Percentiles rank a stretch among this genome's conserved stretches.
phyloP scores from a whole-genome alignment of 1,139 yeast genomes.

The Geotrichum histeridarum region DNA sequence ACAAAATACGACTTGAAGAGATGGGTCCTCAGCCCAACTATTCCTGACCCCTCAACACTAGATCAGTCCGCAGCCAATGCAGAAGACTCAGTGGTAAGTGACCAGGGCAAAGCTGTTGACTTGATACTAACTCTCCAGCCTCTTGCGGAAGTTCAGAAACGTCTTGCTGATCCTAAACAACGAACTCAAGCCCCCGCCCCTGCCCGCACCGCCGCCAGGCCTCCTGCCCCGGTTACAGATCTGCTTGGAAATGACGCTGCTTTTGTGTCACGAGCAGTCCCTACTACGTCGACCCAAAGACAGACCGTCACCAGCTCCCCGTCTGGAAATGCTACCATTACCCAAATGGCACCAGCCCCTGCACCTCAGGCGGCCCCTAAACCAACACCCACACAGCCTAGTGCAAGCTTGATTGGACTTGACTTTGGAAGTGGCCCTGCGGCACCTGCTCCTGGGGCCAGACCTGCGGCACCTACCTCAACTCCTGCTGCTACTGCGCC shows the following conservation, averaged over 20 bases:
- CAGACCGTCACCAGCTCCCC: slow-evolving; percentile 8
- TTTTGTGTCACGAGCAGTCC: slow-evolving; percentile 6
- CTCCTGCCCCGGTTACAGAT: slow-evolving; percentile 23
- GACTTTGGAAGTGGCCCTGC: slow-evolving; percentile 20
- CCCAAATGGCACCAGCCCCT: background rate
- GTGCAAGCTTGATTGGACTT: slow-evolving; percentile 15
- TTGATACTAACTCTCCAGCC: slow-evolving; percentile 19
- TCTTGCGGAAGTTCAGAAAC: slow-evolving; percentile 28
- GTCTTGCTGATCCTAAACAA: slow-evolving; percentile 17
- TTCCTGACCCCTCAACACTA: slow-evolving; percentile 56
- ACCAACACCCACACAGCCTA: slow-evolving; percentile 6
- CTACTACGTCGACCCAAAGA: slow-evolving; percentile 14
- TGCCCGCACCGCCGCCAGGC: slow-evolving; percentile 15
- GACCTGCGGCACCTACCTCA: slow-evolving; percentile 25
- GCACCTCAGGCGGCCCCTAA: slow-evolving; percentile 3
- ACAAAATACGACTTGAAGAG: slow-evolving; percentile 87
- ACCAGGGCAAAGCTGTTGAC: background rate
- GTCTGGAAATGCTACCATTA: slow-evolving; percentile 8
- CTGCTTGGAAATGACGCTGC: slow-evolving; percentile 21
- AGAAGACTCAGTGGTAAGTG: slow-evolving; percentile 5
- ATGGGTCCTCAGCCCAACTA: slow-evolving; percentile 56
- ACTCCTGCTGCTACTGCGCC: slow-evolving; percentile 22
- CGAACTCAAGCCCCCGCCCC: slow-evolving; percentile 1
- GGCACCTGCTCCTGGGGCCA: slow-evolving; percentile 16
- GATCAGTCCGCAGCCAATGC: slow-evolving; percentile 20